phyloP scores from a whole-genome alignment of 495 filamentous ascomycete genomes.

The Talaromyces thailandensis region DNA sequence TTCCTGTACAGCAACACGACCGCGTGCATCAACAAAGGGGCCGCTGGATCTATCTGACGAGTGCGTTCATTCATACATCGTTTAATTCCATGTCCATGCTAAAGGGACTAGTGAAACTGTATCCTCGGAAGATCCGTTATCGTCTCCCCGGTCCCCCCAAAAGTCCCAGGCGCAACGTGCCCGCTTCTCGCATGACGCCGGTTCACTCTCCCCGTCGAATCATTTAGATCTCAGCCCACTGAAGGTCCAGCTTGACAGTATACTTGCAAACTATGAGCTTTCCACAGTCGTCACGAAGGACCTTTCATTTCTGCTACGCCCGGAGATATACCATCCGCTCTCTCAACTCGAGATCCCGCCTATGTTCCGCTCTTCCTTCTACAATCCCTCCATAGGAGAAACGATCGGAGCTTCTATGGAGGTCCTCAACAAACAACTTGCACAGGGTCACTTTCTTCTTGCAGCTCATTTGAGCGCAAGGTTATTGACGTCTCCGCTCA shows the following conservation, averaged over 20 bases:
- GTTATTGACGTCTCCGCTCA: constrained; percentile 34
- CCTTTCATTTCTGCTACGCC: constrained; percentile 68
- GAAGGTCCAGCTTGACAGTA: constrained; percentile 8
- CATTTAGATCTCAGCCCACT: constrained; percentile 5
- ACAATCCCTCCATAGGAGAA: constrained; percentile 28
- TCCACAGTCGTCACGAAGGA: constrained; percentile 47
- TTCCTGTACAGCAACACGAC: constrained; percentile 31
- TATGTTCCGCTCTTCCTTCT: constrained; percentile 45
- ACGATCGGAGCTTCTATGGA: constrained; percentile 24
- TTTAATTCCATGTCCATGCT: constrained; percentile 4
- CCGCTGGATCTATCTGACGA: constrained; percentile 41
- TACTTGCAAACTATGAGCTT: constrained; percentile 24
- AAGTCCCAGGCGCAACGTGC: constrained; percentile 7
- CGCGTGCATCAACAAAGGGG: constrained; percentile 43
- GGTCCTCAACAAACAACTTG: constrained; percentile 59
- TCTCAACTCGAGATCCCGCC: constrained; percentile 55
- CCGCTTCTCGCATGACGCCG: background rate
- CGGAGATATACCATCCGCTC: constrained; percentile 73
- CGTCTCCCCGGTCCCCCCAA: constrained; percentile 9
- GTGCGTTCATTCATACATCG: constrained; percentile 21
- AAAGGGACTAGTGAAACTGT: constrained; percentile 17
- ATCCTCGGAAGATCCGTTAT: constrained; percentile 14
- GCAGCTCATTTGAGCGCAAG: constrained; percentile 35
- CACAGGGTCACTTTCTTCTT: constrained; percentile 59
- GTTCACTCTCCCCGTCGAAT: constrained; percentile 6